Percentiles rank a stretch among this genome's conserved stretches.
Evolutionary conservation across 2,329 filamentous ascomycete species (phyloP).

Genomic region (Epichloe hybrida): DNA sequence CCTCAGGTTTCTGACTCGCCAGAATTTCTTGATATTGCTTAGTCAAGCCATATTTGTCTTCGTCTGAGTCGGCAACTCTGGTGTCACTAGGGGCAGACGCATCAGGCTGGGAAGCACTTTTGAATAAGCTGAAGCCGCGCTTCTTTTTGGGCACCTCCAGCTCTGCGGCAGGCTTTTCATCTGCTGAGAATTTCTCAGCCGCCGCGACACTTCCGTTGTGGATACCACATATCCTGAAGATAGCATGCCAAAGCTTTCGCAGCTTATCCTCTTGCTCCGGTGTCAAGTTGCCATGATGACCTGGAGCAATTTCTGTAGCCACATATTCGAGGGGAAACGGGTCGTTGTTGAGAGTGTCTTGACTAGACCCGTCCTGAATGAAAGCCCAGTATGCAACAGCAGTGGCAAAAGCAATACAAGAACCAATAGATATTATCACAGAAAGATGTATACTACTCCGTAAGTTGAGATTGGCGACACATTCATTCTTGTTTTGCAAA

Average conservation of each 20-base stretch:
- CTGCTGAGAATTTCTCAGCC: constrained; percentile 6
- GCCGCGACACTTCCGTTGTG: constrained; percentile 14
- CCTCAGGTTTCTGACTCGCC: constrained; percentile 61
- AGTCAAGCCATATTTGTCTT: constrained; percentile 88
- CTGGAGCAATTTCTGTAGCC: constrained; percentile 39
- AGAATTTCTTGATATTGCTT: constrained; percentile 78
- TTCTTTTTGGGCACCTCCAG: constrained; percentile 60
- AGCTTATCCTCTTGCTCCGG: constrained; percentile 78
- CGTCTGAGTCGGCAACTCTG: constrained; percentile 33
- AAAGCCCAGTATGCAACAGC: constrained; percentile 2
- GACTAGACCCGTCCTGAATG: not conserved
- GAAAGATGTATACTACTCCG: not conserved
- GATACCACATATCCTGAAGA: constrained; percentile 65
- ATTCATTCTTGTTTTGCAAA: not conserved
- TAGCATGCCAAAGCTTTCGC: constrained; percentile 68
- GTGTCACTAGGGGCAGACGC: constrained; percentile 19
- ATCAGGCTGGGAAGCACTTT: constrained; percentile 28
- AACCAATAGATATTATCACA: not conserved
- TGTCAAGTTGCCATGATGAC: constrained; percentile 78
- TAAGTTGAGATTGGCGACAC: not conserved
- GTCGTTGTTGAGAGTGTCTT: not conserved
- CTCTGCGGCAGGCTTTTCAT: constrained; percentile 10
- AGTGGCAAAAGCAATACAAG: constrained; percentile 5
- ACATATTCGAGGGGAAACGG: constrained; percentile 16
- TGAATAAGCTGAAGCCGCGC: constrained; percentile 51